Evolutionary conservation across 805 yeast genomes (phyloP).

Genomic region (Saccharomycopsis lassenensis): DNA sequence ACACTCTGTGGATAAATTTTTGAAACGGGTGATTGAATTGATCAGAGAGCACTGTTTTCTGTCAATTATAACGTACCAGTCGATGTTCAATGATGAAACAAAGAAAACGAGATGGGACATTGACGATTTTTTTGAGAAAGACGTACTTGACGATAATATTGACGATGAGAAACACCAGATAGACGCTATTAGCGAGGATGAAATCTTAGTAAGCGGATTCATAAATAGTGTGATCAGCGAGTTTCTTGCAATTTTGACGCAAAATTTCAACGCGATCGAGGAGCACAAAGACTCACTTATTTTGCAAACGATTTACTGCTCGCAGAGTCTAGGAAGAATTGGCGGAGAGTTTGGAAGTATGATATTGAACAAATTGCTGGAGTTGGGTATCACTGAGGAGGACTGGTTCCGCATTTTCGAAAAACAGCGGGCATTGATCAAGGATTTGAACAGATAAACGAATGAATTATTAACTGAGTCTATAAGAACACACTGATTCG

Average conservation of each 20-base stretch:
- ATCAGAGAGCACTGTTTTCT: conserved; percentile 76
- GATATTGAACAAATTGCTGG: conserved; percentile 31
- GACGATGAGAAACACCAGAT: background rate
- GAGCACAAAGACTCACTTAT: conserved; percentile 51
- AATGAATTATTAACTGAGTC: too few relatives aligned
- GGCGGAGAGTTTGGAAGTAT: conserved; percentile 59
- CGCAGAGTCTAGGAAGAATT: conserved; percentile 69
- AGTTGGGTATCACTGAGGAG: conserved; percentile 24
- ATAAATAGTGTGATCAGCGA: conserved; percentile 25
- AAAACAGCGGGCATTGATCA: conserved; percentile 32
- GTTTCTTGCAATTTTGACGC: conserved; percentile 24
- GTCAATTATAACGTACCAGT: conserved; percentile 53
- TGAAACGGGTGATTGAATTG: conserved; percentile 73
- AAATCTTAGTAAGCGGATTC: conserved; percentile 22
- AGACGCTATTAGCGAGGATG: conserved; percentile 24
- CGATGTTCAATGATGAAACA: conserved; percentile 36
- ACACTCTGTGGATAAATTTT: conserved; percentile 43
- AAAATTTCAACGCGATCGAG: conserved; percentile 27
- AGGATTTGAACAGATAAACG: too few relatives aligned
- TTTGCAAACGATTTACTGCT: conserved; percentile 76
- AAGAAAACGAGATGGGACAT: conserved; percentile 21
- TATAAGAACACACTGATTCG: too few relatives aligned
- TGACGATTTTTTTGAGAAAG: conserved; percentile 22
- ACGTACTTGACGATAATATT: conserved; percentile 1
- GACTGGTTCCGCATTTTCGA: conserved; percentile 34